Evolutionary conservation across 176 grass and related monocot genomes (phyloP).

Genomic region (Oryza punctata): DNA sequence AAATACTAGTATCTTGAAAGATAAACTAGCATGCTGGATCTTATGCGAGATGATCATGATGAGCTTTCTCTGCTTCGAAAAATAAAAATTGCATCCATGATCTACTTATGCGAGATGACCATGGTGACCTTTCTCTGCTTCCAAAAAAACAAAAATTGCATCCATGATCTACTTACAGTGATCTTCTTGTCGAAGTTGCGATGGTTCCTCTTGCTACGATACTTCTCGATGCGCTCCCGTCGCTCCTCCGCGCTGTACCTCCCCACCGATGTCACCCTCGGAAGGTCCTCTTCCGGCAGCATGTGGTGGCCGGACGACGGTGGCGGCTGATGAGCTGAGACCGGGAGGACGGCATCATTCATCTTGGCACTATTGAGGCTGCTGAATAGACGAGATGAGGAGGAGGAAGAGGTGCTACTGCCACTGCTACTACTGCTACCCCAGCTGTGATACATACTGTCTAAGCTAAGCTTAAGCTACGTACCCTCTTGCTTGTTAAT

Average conservation of each 20-base stretch:
- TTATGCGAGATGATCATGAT: too few species aligned
- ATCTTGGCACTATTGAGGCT: neutral
- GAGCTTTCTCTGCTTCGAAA: too few species aligned
- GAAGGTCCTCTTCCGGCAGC: neutral
- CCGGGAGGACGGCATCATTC: neutral
- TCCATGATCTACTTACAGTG: conserved; percentile 51
- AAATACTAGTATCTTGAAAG: too few species aligned
- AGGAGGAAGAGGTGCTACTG: neutral
- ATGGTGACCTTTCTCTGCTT: too few species aligned
- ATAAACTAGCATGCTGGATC: too few species aligned
- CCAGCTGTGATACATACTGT: neutral
- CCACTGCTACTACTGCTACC: neutral
- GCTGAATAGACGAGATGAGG: neutral
- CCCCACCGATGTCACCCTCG: neutral
- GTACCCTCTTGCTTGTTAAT: neutral
- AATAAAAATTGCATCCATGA: too few species aligned
- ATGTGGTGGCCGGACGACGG: neutral
- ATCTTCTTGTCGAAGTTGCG: conserved; percentile 93
- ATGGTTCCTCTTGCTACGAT: conserved; percentile 75
- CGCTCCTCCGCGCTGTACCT: conserved; percentile 66
- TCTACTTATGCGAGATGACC: too few species aligned
- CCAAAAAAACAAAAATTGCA: too few species aligned
- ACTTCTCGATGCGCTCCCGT: conserved; percentile 75
- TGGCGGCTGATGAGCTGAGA: neutral
- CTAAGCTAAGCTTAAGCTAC: too few species aligned